phyloP scores from a whole-genome alignment of 306 rosid genomes.

The Vigna reflexopilosa region DNA sequence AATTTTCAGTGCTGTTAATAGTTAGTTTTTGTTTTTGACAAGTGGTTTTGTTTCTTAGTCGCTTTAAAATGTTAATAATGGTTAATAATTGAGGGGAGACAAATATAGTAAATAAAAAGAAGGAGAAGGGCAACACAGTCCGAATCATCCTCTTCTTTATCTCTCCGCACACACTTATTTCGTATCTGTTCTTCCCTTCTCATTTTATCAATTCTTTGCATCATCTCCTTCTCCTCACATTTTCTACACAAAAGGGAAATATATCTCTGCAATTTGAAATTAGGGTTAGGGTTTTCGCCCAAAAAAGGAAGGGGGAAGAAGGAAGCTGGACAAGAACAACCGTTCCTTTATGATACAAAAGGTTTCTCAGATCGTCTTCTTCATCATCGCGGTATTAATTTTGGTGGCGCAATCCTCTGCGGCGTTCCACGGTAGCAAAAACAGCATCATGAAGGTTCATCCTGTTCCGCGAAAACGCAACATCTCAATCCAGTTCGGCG shows the following conservation, averaged over 20 bases:
- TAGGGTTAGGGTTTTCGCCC: constrained; percentile 52
- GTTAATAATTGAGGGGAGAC: constrained; percentile 44
- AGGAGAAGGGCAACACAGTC: constrained; percentile 45
- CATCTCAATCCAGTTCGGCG: constrained; percentile 75
- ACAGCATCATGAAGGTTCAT: constrained; percentile 80
- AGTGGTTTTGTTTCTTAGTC: neutral
- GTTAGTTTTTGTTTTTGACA: too few species aligned
- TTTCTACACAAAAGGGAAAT: neutral
- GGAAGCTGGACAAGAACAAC: neutral
- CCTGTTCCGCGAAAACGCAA: constrained; percentile 89
- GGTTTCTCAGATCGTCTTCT: neutral
- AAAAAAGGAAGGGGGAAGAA: neutral
- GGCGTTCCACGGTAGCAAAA: constrained; percentile 22
- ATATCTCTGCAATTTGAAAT: neutral
- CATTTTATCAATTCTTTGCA: constrained; percentile 26
- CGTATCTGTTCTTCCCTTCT: neutral
- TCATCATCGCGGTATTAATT: constrained; percentile 19
- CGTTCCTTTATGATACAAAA: constrained; percentile 62
- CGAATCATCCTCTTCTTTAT: constrained; percentile 34
- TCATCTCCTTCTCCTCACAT: neutral
- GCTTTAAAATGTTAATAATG: neutral
- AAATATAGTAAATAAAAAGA: constrained; percentile 36
- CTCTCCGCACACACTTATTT: constrained; percentile 12
- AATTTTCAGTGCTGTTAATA: too few species aligned
- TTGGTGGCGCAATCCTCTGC: constrained; percentile 38